These are phyloP conservation scores for Umbilicaria muhlenbergii DNA, from an alignment of 495 filamentous ascomycete genomes.

Conservation along the genomic window DNA sequence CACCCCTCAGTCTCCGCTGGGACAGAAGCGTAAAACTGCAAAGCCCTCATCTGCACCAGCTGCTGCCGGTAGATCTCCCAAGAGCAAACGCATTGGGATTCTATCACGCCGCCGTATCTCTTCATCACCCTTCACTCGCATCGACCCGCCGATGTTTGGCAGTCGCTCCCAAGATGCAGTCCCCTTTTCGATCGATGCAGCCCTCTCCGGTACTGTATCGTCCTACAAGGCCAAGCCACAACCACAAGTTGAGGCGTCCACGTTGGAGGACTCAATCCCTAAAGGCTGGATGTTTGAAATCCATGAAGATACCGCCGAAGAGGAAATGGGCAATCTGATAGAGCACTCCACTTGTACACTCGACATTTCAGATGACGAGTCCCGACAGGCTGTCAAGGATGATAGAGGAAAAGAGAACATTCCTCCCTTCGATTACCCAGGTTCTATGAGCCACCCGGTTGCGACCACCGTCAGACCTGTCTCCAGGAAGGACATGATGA, in stretches of 20 bases:
- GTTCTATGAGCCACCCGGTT: conserved; percentile 4
- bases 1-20: conserved; percentile 19
- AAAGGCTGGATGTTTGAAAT: conserved; percentile 77
- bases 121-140: conserved; percentile 34
- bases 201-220: conserved; percentile 43
- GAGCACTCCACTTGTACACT: conserved; percentile 76
- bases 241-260: conserved; percentile 35
- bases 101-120: conserved; percentile 45
- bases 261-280: not conserved
- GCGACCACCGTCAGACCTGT: not conserved
- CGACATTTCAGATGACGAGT: conserved; percentile 62
- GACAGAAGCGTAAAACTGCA: conserved; percentile 23
- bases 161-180: conserved; percentile 19
- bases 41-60: conserved; percentile 37
- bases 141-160: conserved; percentile 36
- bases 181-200: conserved; percentile 69
- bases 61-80: conserved; percentile 49
- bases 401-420: conserved; percentile 66
- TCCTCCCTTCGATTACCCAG: conserved; percentile 39
- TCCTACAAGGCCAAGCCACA: conserved; percentile 20
- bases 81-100: conserved; percentile 42
- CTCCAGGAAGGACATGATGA: conserved; percentile 25
- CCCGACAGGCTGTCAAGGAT: conserved; percentile 14
- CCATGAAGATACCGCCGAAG: conserved; percentile 79
- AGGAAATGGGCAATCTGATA: conserved; percentile 79